These are phyloP conservation scores for Triglochin maritima DNA, from an alignment of 106 monocot species.

Conservation along the genomic window DNA sequence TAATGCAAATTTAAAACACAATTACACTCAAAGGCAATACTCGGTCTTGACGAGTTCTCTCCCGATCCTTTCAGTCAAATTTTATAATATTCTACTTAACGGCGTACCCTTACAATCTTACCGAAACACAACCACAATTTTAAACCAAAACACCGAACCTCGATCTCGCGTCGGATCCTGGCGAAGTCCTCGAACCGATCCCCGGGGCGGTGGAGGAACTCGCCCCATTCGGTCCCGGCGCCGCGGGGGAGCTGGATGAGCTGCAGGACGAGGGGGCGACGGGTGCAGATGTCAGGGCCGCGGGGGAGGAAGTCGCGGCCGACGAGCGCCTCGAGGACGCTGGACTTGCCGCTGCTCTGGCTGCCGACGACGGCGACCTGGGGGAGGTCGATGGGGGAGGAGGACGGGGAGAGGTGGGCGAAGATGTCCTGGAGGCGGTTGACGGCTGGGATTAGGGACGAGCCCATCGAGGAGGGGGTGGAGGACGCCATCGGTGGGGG, in stretches of 20 bases:
- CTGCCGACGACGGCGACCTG: constrained; percentile 93
- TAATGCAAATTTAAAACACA: no score
- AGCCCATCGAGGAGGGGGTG: constrained; percentile 10
- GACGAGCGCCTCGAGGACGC: constrained; percentile 90
- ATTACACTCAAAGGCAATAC: no score
- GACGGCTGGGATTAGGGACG: constrained; percentile 67
- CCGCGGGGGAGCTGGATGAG: constrained; percentile 37
- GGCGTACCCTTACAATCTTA: no score
- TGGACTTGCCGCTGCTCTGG: constrained; percentile 99
- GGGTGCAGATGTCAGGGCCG: constrained; percentile 71
- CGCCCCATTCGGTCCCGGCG: constrained; percentile 61
- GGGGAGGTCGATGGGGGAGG: constrained; percentile 68
- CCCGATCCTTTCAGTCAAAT: no score
- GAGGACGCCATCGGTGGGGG: background rate
- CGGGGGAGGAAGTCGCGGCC: constrained; percentile 88
- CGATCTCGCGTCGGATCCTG: constrained; percentile 56
- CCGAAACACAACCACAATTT: no score
- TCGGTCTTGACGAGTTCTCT: no score
- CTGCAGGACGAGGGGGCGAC: constrained; percentile 84
- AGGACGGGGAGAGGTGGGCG: constrained; percentile 50
- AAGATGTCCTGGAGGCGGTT: constrained; percentile 90
- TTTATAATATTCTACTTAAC: no score
- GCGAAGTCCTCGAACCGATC: constrained; percentile 52
- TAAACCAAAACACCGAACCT: constrained; percentile 15
- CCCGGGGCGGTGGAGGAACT: constrained; percentile 62